Base-by-base conservation (phyloP, 1,284 basidiomycete genomes). In the Mycena sp. region DNA sequence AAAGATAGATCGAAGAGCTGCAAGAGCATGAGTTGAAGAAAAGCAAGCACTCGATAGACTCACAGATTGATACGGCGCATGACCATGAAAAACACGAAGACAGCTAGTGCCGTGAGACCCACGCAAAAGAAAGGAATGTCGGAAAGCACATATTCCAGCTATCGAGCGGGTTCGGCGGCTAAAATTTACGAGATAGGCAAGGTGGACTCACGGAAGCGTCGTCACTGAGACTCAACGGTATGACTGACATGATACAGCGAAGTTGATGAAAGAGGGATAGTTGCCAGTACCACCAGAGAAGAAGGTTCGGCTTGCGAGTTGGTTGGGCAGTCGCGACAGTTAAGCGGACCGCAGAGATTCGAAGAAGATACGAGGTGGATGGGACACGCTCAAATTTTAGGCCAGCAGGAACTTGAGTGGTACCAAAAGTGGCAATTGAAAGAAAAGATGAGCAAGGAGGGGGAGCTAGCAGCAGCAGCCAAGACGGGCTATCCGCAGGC, bases 121-220 rank as follows among this genome's bases (percentile, higher is more conserved):
- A 88, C 81, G 60, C 84, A 84, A 69, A 90, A 84, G 65, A 89
- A 79, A 37, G 91, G 91, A 54, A 92, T 86, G 65, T 90, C 88
- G 17, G 85, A 80, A 43, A 92, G 77, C 50, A 92, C 72, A 64
- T 79, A 76, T 65, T 87, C 83, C 43, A 90, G 76, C 90, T 91
- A 61, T n/a, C 58, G 26, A 58, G 46, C 25, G 29, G 29, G 53
- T 37, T 35, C 14, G 14, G 14, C 7, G 61, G 49, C 6, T 26
- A 12, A 25, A 30, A 30, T 45, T 49, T n/a, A n/a, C 9, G 9
- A 29, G 35, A 30, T 17, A 43, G 14, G 9, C 10, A 17, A 11
- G 41, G 21, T 17, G 29, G 25, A 73, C 74, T 46, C 58, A 77
- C 76, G 48, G 71, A 68, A 45, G 58, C 63, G 62, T 71, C 69